A percentile compares a stretch with the other conserved stretches of the same genome.
phyloP scores from a whole-genome alignment of 2,329 filamentous ascomycete genomes.

The Paraphaeosphaeria minitans region DNA sequence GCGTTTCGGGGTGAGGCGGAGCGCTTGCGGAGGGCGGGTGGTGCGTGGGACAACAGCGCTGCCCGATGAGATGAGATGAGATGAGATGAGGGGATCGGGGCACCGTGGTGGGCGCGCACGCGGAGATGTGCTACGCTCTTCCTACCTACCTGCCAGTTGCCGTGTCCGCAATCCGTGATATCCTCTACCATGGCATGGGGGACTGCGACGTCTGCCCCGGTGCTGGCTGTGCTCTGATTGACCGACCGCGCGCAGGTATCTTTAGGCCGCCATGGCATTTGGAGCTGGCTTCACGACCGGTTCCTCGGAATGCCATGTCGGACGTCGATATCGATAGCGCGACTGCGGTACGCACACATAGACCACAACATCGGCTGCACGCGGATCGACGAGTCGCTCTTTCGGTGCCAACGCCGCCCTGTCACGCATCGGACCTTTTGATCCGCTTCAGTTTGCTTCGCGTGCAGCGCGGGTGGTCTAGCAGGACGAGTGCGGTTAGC shows the following conservation, averaged over 20 bases:
- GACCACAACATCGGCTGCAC: background rate
- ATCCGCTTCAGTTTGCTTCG: no score
- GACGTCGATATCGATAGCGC: background rate
- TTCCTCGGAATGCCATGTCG: background rate
- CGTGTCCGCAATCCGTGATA: background rate
- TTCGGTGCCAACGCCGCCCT: no score
- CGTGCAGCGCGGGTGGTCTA: no score
- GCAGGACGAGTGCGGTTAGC: no score
- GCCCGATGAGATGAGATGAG: no score
- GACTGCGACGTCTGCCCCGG: background rate
- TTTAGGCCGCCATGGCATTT: background rate
- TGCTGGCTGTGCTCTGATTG: no score
- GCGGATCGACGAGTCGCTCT: background rate
- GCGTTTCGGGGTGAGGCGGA: constrained; percentile 33
- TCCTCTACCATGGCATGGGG: background rate
- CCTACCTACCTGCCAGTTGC: no score
- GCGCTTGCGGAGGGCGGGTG: constrained; percentile 17
- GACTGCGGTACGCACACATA: background rate
- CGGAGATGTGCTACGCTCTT: no score
- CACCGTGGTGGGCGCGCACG: no score
- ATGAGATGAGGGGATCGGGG: no score
- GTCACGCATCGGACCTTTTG: no score
- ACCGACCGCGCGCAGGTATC: no score
- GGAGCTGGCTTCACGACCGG: background rate
- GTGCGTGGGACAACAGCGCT: background rate